Evolutionary conservation across 2,329 filamentous ascomycete species (phyloP).

Genomic region (Trichophaea hybrida): DNA sequence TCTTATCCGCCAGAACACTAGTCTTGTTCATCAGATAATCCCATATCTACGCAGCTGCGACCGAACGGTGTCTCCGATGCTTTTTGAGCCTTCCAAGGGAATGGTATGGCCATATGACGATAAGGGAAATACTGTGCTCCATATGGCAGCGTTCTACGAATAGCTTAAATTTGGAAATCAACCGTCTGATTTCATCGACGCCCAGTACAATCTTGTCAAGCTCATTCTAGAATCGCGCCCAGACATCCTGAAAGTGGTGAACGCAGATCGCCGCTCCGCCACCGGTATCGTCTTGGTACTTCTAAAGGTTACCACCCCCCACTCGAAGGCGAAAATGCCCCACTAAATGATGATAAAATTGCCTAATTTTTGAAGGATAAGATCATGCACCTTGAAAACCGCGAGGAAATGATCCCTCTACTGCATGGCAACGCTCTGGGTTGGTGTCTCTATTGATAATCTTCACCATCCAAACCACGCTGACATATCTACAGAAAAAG

Average conservation of each 20-base stretch:
- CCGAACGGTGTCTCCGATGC: background rate
- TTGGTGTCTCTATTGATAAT: background rate
- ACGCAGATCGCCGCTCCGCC: background rate
- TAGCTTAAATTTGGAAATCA: too few species aligned
- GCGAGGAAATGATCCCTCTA: background rate
- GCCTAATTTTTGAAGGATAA: background rate
- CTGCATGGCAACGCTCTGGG: background rate
- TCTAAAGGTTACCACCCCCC: background rate
- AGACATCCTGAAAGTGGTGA: background rate
- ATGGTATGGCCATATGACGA: background rate
- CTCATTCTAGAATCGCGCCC: background rate
- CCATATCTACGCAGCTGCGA: too few species aligned
- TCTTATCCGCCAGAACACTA: background rate
- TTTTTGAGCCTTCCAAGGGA: background rate
- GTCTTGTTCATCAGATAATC: too few species aligned
- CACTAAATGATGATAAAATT: background rate
- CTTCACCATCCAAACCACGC: too few species aligned
- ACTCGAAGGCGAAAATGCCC: background rate
- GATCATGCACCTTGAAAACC: background rate
- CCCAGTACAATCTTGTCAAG: background rate
- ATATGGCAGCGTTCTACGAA: background rate
- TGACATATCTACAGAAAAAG: background rate
- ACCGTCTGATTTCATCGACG: background rate
- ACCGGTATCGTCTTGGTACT: background rate
- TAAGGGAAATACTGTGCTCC: background rate